Conservation (phyloP, 257 asterid species). For the Ajuga chamaepitys region DNA sequence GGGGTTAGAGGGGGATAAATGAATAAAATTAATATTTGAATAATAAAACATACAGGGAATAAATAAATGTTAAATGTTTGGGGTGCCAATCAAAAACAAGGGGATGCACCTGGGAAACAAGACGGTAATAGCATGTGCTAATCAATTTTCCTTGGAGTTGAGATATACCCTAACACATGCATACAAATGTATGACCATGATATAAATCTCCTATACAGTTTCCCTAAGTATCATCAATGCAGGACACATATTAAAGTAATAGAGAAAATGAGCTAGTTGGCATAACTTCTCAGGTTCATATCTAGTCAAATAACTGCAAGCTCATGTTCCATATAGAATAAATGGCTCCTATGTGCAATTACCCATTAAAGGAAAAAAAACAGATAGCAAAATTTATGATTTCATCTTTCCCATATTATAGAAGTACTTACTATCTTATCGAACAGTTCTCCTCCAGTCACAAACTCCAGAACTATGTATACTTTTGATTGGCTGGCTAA, state of each 20-base stretch:
- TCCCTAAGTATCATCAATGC: background rate
- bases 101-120: background rate
- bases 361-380: background rate
- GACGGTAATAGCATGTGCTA: background rate
- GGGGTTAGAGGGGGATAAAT: too few species aligned
- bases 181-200: slow-evolving; percentile 2
- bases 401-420: background rate
- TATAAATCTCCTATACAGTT: slow-evolving; percentile 1
- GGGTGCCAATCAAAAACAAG: too few species aligned
- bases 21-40: too few species aligned
- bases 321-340: background rate
- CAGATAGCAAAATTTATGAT: too few species aligned
- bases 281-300: background rate
- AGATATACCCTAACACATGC: background rate
- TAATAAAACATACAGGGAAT: too few species aligned
- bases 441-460: slow-evolving; percentile 85
- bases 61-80: too few species aligned
- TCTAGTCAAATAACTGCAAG: background rate
- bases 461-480: slow-evolving; percentile 82
- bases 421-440: slow-evolving; percentile 67
- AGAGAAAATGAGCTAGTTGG: background rate
- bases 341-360: background rate
- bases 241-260: background rate
- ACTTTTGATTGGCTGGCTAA: slow-evolving; percentile 68
- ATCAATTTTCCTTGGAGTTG: background rate